Percentiles rank a stretch among this genome's conserved stretches.
These are phyloP conservation scores for Mycocentrospora acerina DNA, from an alignment of 2,329 filamentous ascomycete species.

Conservation along the genomic window DNA sequence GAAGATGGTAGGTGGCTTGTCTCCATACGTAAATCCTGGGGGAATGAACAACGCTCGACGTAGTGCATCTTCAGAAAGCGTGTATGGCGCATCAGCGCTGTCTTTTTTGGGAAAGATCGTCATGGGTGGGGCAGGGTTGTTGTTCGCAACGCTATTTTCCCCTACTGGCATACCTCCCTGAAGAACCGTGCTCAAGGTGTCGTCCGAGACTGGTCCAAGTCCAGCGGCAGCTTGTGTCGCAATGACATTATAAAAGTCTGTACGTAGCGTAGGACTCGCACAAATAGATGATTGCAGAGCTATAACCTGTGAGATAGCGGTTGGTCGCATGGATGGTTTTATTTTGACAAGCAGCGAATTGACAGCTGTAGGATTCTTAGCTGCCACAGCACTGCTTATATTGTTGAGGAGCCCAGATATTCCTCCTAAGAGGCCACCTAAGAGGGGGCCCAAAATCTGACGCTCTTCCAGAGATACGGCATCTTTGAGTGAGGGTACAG, in stretches of 20 bases:
- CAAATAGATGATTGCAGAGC: slow-evolving; percentile 14
- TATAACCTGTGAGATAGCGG: slow-evolving; percentile 13
- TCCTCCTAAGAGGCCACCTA: slow-evolving; percentile 8
- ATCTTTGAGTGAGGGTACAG: slow-evolving; percentile 7
- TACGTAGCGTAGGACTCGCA: slow-evolving; percentile 15
- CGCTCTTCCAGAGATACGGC: slow-evolving; percentile 12
- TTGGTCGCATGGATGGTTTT: slow-evolving; percentile 17
- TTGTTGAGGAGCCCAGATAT: slow-evolving; percentile 11
- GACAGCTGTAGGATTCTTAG: slow-evolving; percentile 10
- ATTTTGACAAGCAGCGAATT: slow-evolving; percentile 16
- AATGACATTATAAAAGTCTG: slow-evolving; percentile 18
- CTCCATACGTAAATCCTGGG: slow-evolving; percentile 45
- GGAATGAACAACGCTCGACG: slow-evolving; percentile 58
- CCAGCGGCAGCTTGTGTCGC: slow-evolving; percentile 24
- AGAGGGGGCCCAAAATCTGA: slow-evolving; percentile 11
- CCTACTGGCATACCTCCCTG: slow-evolving; percentile 15
- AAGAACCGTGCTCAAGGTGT: slow-evolving; percentile 14
- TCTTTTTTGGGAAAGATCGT: slow-evolving; percentile 43
- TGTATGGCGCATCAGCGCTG: slow-evolving; percentile 52
- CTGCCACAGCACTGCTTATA: slow-evolving; percentile 16
- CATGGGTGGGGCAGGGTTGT: slow-evolving; percentile 12
- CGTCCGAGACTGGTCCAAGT: slow-evolving; percentile 15
- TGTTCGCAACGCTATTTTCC: slow-evolving; percentile 28
- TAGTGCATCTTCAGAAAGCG: slow-evolving; percentile 48
- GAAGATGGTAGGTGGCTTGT: slow-evolving; percentile 53